Conservation (phyloP, 345 rosid genomes). For the Limnanthes douglasii region DNA sequence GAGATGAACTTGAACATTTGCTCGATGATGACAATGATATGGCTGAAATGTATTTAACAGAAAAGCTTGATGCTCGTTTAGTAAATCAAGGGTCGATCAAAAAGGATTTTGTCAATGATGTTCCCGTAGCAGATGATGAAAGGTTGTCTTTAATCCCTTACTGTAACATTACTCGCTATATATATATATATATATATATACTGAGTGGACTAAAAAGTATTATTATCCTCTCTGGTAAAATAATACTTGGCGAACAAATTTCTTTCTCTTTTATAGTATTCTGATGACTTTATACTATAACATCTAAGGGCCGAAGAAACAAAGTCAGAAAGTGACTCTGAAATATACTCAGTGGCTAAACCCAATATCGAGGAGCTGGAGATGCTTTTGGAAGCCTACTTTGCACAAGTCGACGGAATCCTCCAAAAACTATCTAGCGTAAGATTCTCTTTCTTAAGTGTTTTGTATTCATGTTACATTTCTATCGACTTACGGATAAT, state of each 20-base stretch:
- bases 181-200: too few relatives aligned
- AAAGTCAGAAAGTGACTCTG: conserved; percentile 10
- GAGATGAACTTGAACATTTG: conserved; percentile 86
- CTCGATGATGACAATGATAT: conserved; percentile 95
- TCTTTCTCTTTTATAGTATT: too few relatives aligned
- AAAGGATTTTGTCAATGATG: conserved; percentile 33
- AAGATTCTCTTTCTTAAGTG: conserved; percentile 11
- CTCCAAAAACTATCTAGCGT: conserved; percentile 86
- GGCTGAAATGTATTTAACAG: conserved; percentile 98
- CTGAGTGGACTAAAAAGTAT: too few relatives aligned
- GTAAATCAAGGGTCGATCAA: conserved; percentile 52
- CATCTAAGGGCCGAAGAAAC: conserved; percentile 16
- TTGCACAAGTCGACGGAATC: conserved; percentile 84
- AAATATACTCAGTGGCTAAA: conserved; percentile 8
- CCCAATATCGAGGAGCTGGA: conserved; percentile 86
- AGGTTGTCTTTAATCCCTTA: too few relatives aligned
- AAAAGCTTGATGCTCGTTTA: conserved; percentile 37
- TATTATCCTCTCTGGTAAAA: too few relatives aligned
- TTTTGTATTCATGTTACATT: too few relatives aligned
- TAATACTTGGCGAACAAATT: too few relatives aligned
- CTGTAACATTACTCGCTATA: too few relatives aligned
- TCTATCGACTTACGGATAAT: too few relatives aligned
- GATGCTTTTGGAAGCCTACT: conserved; percentile 96
- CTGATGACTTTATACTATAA: too few relatives aligned
- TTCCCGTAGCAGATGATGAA: conserved; percentile 24